Evolutionary conservation across 2,329 filamentous ascomycete species (phyloP).

Genomic region (Penicillium crustosum): DNA sequence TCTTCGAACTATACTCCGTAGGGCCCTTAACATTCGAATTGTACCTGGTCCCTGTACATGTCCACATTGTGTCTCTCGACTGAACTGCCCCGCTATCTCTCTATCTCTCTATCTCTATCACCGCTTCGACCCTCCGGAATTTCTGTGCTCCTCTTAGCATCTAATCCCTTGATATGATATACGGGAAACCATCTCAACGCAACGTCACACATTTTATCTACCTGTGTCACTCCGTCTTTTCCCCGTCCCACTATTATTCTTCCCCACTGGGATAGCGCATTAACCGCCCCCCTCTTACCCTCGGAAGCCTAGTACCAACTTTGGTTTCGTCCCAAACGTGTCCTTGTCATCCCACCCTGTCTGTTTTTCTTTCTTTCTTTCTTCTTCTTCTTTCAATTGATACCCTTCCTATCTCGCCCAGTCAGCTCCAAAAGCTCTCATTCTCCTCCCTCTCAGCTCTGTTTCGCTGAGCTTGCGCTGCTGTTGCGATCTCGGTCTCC

Average conservation of each 20-base stretch:
- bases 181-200: not conserved
- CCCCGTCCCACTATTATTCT: constrained; percentile 23
- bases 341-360: constrained; percentile 5
- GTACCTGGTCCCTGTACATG: constrained; percentile 5
- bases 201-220: constrained; percentile 15
- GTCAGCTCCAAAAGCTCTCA: not conserved
- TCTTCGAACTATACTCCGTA: not conserved
- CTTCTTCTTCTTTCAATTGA: not conserved
- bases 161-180: not conserved
- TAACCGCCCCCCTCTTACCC: constrained; percentile 17
- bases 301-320: constrained; percentile 7
- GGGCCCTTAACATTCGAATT: not conserved
- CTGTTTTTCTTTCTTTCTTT: not conserved
- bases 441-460: not conserved
- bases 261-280: constrained; percentile 17
- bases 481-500: not conserved
- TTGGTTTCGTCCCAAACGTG: not conserved
- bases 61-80: not conserved
- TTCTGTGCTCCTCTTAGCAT: not conserved
- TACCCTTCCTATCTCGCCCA: not conserved
- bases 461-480: constrained; percentile 3
- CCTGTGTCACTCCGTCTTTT: constrained; percentile 13
- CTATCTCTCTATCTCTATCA: constrained; percentile 1
- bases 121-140: not conserved
- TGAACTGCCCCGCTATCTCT: not conserved